These are phyloP conservation scores for Fusarium tjaetaba DNA, from an alignment of 2,329 filamentous ascomycete genomes.

Conservation along the genomic window DNA sequence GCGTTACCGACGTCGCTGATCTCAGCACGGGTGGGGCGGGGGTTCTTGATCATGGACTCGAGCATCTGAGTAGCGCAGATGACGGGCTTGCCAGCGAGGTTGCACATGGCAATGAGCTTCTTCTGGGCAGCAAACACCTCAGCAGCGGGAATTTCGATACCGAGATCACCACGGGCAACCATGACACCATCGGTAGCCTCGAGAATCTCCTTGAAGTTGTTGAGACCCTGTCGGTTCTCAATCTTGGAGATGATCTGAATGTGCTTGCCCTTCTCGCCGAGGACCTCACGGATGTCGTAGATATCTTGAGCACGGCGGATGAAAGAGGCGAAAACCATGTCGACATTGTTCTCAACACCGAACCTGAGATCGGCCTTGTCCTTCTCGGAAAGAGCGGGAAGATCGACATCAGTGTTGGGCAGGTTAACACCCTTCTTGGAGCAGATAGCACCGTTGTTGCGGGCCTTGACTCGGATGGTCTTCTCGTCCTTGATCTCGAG, in stretches of 20 bases:
- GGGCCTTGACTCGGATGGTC: constrained; percentile 84
- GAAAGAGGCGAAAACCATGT: constrained; percentile 99
- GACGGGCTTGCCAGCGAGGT: constrained; percentile 97
- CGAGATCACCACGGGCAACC: constrained; percentile 95
- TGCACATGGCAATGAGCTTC: constrained; percentile 99
- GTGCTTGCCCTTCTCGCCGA: constrained; percentile 90
- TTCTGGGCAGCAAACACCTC: constrained; percentile 99
- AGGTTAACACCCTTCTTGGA: constrained; percentile 99
- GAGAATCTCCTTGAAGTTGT: constrained; percentile 99
- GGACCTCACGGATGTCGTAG: constrained; percentile 87
- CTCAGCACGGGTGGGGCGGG: constrained; percentile 95
- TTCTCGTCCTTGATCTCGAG: constrained; percentile 86
- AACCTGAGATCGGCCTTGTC: constrained; percentile 94
- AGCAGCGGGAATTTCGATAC: constrained; percentile 97
- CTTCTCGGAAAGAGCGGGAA: constrained; percentile 97
- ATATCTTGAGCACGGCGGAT: constrained; percentile 96
- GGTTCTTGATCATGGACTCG: constrained; percentile 99
- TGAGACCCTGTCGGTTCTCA: constrained; percentile 99
- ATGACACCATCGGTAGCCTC: constrained; percentile 98
- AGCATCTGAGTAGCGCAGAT: constrained; percentile 99
- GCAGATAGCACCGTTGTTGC: constrained; percentile 99
- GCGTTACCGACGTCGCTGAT: constrained; percentile 99
- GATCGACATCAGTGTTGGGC: constrained; percentile 97
- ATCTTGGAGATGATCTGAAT: constrained; percentile 99
- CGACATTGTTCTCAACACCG: constrained; percentile 97